Evolutionary conservation across 1,284 basidiomycete genomes (phyloP).

Genomic region (Vanrija sp.): DNA sequence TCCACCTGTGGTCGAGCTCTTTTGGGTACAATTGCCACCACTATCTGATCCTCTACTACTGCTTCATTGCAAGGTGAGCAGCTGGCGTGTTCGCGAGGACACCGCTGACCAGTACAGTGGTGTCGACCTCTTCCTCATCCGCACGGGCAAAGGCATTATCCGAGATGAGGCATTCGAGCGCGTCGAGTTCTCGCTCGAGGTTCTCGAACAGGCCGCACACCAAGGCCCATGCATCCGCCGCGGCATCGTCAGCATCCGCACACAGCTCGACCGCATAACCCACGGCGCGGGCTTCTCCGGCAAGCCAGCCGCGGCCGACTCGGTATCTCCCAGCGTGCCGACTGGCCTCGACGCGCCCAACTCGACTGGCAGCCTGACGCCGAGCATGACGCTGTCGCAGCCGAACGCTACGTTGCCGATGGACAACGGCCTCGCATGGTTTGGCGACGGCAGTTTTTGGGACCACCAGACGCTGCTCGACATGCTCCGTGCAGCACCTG

Average conservation of each 20-base stretch:
- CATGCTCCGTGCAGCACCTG: constrained; percentile 11
- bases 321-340: no score
- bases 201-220: constrained; percentile 14
- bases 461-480: constrained; percentile 15
- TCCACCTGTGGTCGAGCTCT: constrained; percentile 12
- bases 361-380: no score
- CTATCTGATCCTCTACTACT: constrained; percentile 15
- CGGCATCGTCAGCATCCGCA: constrained; percentile 11
- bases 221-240: constrained; percentile 17
- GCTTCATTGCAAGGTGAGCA: constrained; percentile 10
- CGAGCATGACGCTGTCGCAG: neutral
- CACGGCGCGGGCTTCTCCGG: neutral
- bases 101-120: neutral
- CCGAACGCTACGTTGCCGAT: neutral
- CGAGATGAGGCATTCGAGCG: constrained; percentile 17
- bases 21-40: constrained; percentile 13
- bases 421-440: constrained; percentile 1
- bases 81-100: neutral
- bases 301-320: neutral
- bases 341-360: no score
- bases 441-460: constrained; percentile 10
- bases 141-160: constrained; percentile 18
- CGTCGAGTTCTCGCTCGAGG: constrained; percentile 12
- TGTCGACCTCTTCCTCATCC: constrained; percentile 18
- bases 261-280: constrained; percentile 10